Evolutionary conservation across 148 eudicot genomes (phyloP).

Genomic region (Cornus kousa): DNA sequence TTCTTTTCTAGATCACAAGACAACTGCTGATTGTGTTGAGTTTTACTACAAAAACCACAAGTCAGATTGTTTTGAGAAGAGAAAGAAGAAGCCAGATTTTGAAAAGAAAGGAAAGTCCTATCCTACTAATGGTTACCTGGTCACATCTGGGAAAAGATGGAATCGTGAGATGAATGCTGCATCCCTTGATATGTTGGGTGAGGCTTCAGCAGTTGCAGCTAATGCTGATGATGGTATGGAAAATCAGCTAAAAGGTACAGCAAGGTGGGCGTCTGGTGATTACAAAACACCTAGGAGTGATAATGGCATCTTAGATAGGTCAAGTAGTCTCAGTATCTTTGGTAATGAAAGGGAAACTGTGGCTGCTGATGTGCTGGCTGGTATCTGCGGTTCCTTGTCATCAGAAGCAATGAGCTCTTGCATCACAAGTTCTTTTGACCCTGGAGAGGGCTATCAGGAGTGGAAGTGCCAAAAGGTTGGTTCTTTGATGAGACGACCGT

Average conservation of each 20-base stretch:
- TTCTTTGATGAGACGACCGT: slow-evolving; percentile 35
- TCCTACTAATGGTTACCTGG: slow-evolving; percentile 47
- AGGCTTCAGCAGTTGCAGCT: slow-evolving; percentile 71
- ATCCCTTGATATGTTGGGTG: slow-evolving; percentile 76
- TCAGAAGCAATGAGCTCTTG: slow-evolving; percentile 91
- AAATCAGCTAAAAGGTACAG: slow-evolving; percentile 23
- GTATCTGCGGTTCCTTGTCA: slow-evolving; percentile 84
- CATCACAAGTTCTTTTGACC: slow-evolving; percentile 77
- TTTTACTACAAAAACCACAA: slow-evolving; percentile 94
- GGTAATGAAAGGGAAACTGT: slow-evolving; percentile 69
- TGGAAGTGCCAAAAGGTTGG: slow-evolving; percentile 42
- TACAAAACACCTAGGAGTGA: slow-evolving; percentile 25
- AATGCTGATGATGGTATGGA: slow-evolving; percentile 46
- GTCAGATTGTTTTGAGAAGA: slow-evolving; percentile 57
- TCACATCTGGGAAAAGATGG: slow-evolving; percentile 69
- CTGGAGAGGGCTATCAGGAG: slow-evolving; percentile 50
- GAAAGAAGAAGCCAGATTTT: slow-evolving; percentile 41
- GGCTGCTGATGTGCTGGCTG: slow-evolving; percentile 92
- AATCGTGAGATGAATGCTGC: slow-evolving; percentile 60
- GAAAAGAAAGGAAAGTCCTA: slow-evolving; percentile 52
- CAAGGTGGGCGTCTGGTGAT: slow-evolving; percentile 32
- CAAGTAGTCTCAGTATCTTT: slow-evolving; percentile 37
- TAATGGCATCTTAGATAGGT: slow-evolving; percentile 36
- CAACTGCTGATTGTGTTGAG: slow-evolving; percentile 82
- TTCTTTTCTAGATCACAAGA: slow-evolving; percentile 77